Evolutionary conservation across 257 asterid genomes (phyloP).

Genomic region (Solanum tacnaense): DNA sequence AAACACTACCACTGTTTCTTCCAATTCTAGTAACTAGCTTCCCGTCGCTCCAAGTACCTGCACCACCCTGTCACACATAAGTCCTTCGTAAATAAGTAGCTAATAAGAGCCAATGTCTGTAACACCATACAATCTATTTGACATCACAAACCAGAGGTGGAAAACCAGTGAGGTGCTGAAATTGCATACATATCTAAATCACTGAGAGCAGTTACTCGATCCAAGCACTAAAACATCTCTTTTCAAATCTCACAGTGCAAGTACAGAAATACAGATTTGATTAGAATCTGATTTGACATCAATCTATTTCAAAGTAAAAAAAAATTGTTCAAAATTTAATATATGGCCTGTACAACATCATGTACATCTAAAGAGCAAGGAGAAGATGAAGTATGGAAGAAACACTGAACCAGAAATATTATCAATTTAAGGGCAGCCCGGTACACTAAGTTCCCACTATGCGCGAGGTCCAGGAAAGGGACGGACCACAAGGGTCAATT

Average conservation of each 20-base stretch:
- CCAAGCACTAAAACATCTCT: not conserved
- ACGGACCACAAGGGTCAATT: not conserved
- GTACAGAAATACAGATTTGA: not conserved
- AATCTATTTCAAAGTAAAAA: not conserved
- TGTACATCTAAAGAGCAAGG: not conserved
- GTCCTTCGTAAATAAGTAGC: slow-evolving; percentile 43
- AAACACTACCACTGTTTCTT: slow-evolving; percentile 63
- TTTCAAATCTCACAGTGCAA: not conserved
- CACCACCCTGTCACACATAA: slow-evolving; percentile 99
- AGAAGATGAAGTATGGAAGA: not conserved
- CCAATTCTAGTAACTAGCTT: slow-evolving; percentile 95
- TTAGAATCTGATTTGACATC: not conserved
- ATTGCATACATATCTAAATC: not conserved
- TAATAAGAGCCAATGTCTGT: not conserved
- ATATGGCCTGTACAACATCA: not conserved
- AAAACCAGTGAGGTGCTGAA: not conserved
- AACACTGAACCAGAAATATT: not conserved
- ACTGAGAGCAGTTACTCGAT: not conserved
- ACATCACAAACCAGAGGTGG: not conserved
- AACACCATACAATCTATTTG: not conserved
- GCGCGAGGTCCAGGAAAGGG: not conserved
- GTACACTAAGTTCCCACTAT: not conserved
- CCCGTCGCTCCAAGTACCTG: slow-evolving; percentile 99
- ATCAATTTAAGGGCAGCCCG: not conserved
- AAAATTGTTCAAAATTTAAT: not conserved